phyloP scores from a whole-genome alignment of 306 rosid genomes.

The Fragaria ananassa region DNA sequence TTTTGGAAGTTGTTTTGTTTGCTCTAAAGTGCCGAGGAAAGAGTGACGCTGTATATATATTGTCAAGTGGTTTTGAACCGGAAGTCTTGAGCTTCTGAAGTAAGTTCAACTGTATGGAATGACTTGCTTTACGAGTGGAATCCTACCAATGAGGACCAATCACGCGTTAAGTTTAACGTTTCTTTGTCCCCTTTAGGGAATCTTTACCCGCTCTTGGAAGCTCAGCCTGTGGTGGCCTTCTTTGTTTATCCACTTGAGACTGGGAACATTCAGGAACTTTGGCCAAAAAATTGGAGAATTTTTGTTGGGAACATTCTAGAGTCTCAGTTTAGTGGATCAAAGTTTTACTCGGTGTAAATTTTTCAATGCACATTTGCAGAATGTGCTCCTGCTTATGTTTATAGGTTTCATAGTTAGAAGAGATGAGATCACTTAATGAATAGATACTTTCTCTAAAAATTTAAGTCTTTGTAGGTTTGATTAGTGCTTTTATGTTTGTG shows the following conservation, averaged over 20 bases:
- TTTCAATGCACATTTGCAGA: background rate
- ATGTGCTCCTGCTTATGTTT: background rate
- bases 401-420: too few species aligned
- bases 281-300: too few species aligned
- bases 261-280: too few species aligned
- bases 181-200: too few species aligned
- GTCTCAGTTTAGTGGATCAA: background rate
- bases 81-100: background rate
- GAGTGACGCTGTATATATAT: background rate
- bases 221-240: too few species aligned
- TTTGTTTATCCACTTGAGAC: too few species aligned
- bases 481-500: background rate
- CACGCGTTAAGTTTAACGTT: too few species aligned
- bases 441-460: too few species aligned
- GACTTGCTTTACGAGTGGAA: background rate
- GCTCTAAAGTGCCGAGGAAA: background rate
- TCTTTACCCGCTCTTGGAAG: too few species aligned
- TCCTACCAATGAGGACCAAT: background rate
- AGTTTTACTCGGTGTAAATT: background rate
- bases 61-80: background rate
- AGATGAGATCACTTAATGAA: too few species aligned
- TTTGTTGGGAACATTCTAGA: background rate
- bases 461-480: too few species aligned
- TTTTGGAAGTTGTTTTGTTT: background rate
- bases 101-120: background rate